These are phyloP conservation scores for Trifolium fragiferum DNA, from an alignment of 306 rosid species.

Conservation along the genomic window DNA sequence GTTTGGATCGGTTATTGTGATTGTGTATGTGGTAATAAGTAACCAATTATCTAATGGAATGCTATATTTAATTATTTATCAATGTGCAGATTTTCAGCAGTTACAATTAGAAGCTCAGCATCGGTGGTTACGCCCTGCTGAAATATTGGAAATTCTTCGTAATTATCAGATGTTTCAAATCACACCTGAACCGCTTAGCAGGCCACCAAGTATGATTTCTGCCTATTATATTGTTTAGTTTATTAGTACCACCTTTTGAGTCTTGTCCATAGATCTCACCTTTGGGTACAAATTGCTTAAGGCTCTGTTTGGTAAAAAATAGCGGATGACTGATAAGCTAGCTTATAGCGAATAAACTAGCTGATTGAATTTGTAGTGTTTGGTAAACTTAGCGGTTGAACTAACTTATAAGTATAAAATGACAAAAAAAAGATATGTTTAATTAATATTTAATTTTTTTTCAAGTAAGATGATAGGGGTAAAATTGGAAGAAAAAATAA, in stretches of 20 bases:
- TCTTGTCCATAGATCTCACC: not conserved
- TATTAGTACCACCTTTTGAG: not conserved
- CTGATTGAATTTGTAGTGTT: too few species aligned
- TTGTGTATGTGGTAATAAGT: slow-evolving; percentile 17
- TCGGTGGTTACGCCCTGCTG: slow-evolving; percentile 92
- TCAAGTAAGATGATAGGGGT: too few species aligned
- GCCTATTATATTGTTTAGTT: slow-evolving; percentile 26
- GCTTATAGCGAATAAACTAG: too few species aligned
- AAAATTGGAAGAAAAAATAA: too few species aligned
- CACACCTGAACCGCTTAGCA: slow-evolving; percentile 76
- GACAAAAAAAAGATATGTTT: too few species aligned
- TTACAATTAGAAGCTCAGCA: slow-evolving; percentile 76
- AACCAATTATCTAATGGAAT: slow-evolving; percentile 30
- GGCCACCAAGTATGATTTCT: slow-evolving; percentile 76
- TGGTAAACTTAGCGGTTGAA: too few species aligned
- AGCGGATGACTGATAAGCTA: too few species aligned
- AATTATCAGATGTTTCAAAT: slow-evolving; percentile 65
- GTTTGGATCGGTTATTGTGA: slow-evolving; percentile 26
- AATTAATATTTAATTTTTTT: too few species aligned
- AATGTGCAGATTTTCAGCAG: slow-evolving; percentile 69
- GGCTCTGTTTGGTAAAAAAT: too few species aligned
- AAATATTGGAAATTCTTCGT: slow-evolving; percentile 89
- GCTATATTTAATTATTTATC: slow-evolving; percentile 16
- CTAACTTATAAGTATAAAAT: too few species aligned
- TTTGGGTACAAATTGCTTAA: not conserved